phyloP scores from a whole-genome alignment of 164 flowering plant species.

The Vitis labrusca region DNA sequence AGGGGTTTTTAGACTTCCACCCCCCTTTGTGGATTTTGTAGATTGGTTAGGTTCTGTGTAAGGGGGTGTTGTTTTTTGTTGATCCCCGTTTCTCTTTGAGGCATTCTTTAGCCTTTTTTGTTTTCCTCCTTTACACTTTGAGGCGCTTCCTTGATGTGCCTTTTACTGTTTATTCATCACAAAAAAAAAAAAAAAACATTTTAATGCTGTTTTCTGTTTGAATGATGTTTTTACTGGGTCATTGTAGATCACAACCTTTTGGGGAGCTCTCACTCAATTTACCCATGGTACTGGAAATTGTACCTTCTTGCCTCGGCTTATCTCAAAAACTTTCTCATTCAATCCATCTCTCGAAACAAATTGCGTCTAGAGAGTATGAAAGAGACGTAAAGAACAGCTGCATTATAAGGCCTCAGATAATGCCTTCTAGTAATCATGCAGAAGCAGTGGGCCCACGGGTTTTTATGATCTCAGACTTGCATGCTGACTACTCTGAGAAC shows the following conservation, averaged over 20 bases:
- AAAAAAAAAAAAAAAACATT: too few relatives aligned
- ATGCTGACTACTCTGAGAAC: constrained; percentile 76
- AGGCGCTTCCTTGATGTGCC: too few relatives aligned
- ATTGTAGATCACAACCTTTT: constrained; percentile 1
- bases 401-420: constrained; percentile 28
- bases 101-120: too few relatives aligned
- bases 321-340: constrained; percentile 6
- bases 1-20: too few relatives aligned
- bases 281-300: constrained; percentile 10
- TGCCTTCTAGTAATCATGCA: constrained; percentile 13
- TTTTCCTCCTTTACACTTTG: too few relatives aligned
- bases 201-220: too few relatives aligned
- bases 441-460: constrained; percentile 39
- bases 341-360: background rate
- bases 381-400: background rate
- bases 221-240: background rate
- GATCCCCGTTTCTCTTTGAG: too few relatives aligned
- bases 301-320: constrained; percentile 9
- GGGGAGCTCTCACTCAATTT: background rate
- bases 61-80: too few relatives aligned
- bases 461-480: constrained; percentile 75
- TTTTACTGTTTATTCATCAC: too few relatives aligned
- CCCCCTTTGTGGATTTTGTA: too few relatives aligned
- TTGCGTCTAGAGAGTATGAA: background rate
- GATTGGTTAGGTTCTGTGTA: too few relatives aligned